phyloP scores from a whole-genome alignment of 257 asterid species.

The Eucommia ulmoides region DNA sequence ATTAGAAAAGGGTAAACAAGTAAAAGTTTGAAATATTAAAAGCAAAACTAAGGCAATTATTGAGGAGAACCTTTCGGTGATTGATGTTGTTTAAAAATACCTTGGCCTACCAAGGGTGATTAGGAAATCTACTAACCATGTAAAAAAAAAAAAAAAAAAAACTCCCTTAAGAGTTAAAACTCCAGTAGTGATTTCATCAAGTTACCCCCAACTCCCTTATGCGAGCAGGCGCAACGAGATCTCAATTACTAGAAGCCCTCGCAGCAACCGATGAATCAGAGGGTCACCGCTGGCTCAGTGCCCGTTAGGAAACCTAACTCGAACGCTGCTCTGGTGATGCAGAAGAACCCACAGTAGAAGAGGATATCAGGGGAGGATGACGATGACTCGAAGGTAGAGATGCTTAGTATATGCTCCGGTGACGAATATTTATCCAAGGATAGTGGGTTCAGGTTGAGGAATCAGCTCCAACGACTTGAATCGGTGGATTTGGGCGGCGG shows the following conservation, averaged over 20 bases:
- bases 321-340: constrained; percentile 16
- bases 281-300: constrained; percentile 9
- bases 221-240: constrained; percentile 72
- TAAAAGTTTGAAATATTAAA: too few relatives aligned
- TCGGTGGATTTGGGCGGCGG: too few relatives aligned
- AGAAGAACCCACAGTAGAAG: constrained; percentile 29
- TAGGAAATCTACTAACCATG: too few relatives aligned
- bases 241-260: constrained; percentile 59
- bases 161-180: too few relatives aligned
- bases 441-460: constrained; percentile 32
- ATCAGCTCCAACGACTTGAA: too few relatives aligned
- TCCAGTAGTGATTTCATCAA: too few relatives aligned
- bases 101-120: too few relatives aligned
- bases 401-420: constrained; percentile 95
- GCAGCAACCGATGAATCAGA: constrained; percentile 16
- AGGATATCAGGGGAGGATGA: constrained; percentile 49
- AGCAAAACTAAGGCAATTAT: too few relatives aligned
- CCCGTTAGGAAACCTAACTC: constrained; percentile 13
- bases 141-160: too few relatives aligned
- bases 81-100: too few relatives aligned
- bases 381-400: constrained; percentile 91
- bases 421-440: constrained; percentile 66
- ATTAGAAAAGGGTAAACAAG: too few relatives aligned
- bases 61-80: too few relatives aligned
- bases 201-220: constrained; percentile 85